Evolutionary conservation across 192 early-diverging fungal species (phyloP).

Genomic region (Backusella mclennaniae): DNA sequence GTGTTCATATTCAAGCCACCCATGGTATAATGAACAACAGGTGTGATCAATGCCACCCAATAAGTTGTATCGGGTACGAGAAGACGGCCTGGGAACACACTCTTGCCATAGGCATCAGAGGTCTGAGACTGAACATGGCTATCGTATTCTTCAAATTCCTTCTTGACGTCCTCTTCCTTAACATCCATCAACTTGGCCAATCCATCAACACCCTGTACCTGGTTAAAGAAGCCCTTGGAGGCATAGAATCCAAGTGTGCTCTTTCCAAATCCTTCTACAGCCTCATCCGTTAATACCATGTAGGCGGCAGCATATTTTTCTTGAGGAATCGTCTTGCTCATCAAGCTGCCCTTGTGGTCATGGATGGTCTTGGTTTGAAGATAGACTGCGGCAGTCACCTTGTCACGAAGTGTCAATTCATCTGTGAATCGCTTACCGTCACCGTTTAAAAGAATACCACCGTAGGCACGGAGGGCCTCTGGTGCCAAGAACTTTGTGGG

Average conservation of each 20-base stretch:
- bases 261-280: conserved; percentile 20
- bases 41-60: conserved; percentile 29
- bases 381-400: conserved; percentile 55
- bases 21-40: conserved; percentile 37
- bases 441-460: conserved; percentile 68
- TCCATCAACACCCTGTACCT: neutral
- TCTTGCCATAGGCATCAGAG: conserved; percentile 25
- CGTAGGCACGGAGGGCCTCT: conserved; percentile 77
- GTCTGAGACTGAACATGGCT: neutral
- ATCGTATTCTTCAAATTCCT: conserved; percentile 27
- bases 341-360: neutral
- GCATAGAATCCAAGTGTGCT: conserved; percentile 24
- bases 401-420: conserved; percentile 73
- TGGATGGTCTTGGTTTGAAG: neutral
- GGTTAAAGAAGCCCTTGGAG: conserved; percentile 20
- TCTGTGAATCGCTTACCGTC: conserved; percentile 71
- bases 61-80: conserved; percentile 1
- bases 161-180: neutral
- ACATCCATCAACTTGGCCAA: conserved; percentile 16
- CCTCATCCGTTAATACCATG: conserved; percentile 22
- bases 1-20: conserved; percentile 17
- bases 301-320: conserved; percentile 6
- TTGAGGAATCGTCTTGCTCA: neutral
- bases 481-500: conserved; percentile 80
- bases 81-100: conserved; percentile 18